A percentile compares a stretch with the other conserved stretches of the same genome.
Conservation (phyloP, 176 grass and related monocot species). For the Echinochloa phyllopogon region DNA sequence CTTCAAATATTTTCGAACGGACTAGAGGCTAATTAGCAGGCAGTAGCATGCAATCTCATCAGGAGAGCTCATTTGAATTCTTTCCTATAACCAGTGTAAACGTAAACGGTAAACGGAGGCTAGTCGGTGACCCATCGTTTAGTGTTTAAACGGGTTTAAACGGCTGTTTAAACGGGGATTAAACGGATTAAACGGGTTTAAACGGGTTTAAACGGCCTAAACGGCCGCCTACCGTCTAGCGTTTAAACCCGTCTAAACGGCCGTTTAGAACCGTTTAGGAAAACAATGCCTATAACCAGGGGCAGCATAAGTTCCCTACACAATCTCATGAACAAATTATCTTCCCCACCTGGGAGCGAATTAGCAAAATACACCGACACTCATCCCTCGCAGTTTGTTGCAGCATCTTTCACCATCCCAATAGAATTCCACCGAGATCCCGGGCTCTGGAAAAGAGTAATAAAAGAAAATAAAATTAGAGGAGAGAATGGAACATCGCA, state of each 20-base stretch:
- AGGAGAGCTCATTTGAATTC: conserved; percentile 27
- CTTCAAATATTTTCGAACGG: conserved; percentile 16
- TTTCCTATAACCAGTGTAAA: too few species aligned
- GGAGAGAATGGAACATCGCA: background rate
- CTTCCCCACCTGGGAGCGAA: conserved; percentile 41
- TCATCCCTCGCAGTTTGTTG: conserved; percentile 15
- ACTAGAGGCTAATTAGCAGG: conserved; percentile 43
- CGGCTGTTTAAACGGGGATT: too few species aligned
- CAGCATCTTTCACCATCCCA: conserved; percentile 21
- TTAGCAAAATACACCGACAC: conserved; percentile 38
- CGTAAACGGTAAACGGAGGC: too few species aligned
- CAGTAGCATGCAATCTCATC: conserved; percentile 32
- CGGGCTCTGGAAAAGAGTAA: conserved; percentile 18
- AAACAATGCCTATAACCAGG: too few species aligned
- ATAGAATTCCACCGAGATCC: background rate
- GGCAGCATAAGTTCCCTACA: conserved; percentile 26
- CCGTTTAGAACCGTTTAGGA: too few species aligned
- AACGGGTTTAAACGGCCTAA: too few species aligned
- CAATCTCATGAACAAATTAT: conserved; percentile 40
- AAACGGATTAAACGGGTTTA: too few species aligned
- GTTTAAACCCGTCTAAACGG: too few species aligned
- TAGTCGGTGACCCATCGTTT: too few species aligned
- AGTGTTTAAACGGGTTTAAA: too few species aligned
- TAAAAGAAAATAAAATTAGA: background rate
- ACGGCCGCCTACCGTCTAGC: too few species aligned